A percentile compares a stretch with the other conserved stretches of the same genome.
Conservation (phyloP, 495 filamentous ascomycete species). For the Parmelia sp. region DNA sequence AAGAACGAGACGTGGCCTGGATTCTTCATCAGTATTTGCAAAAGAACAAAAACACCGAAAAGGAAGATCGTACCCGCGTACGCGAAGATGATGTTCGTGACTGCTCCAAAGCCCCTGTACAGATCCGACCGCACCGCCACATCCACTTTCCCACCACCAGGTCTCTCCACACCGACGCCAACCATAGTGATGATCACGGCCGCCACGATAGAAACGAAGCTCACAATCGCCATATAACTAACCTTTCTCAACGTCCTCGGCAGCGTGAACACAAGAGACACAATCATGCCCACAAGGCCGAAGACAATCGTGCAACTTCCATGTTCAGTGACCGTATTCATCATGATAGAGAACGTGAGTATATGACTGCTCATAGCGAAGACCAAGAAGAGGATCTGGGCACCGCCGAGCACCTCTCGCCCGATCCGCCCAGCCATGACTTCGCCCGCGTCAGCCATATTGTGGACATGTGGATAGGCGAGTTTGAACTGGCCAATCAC, state of each 20-base stretch:
- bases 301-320: constrained; percentile 64
- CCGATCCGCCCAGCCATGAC: constrained; percentile 58
- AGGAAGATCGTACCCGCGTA: constrained; percentile 33
- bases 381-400: constrained; percentile 60
- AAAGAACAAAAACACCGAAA: no score
- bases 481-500: constrained; percentile 74
- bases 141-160: constrained; percentile 26
- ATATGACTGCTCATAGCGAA: constrained; percentile 76
- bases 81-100: constrained; percentile 46
- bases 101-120: constrained; percentile 36
- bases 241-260: constrained; percentile 58
- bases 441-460: constrained; percentile 65
- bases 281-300: constrained; percentile 54
- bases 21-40: constrained; percentile 24
- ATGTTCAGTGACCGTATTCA: constrained; percentile 59
- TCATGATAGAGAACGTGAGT: constrained; percentile 64
- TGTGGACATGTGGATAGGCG: constrained; percentile 61
- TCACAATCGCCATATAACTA: constrained; percentile 57
- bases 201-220: constrained; percentile 58
- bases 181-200: constrained; percentile 66
- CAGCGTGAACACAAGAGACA: constrained; percentile 56
- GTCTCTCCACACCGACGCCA: constrained; percentile 47
- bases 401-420: constrained; percentile 56
- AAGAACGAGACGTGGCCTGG: constrained; percentile 68
- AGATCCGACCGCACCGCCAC: constrained; percentile 14